Conservation (phyloP, 2,329 filamentous ascomycete genomes). For the Stenocarpella maydis region DNA sequence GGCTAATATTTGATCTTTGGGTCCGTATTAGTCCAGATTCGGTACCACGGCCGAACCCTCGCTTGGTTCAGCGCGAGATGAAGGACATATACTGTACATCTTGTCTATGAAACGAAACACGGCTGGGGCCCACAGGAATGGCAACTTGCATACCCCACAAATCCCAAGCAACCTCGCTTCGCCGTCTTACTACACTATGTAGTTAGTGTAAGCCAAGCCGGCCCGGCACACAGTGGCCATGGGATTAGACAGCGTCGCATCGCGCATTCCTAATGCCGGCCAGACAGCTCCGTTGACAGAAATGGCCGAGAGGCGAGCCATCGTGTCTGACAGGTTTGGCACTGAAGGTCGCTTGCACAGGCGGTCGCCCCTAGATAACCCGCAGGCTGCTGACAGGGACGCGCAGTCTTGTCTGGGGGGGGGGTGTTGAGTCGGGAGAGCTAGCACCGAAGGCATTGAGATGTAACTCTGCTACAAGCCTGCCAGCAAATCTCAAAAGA, state of each 20-base stretch:
- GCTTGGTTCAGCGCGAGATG: conserved; percentile 17
- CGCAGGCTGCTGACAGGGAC: background rate
- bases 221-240: background rate
- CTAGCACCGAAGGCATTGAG: background rate
- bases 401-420: background rate
- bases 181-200: no score
- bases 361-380: background rate
- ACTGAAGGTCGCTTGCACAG: background rate
- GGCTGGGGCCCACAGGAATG: background rate
- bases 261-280: conserved; percentile 2
- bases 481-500: background rate
- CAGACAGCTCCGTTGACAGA: conserved; percentile 18
- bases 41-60: conserved; percentile 10
- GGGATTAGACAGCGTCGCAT: conserved; percentile 10
- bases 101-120: conserved; percentile 18
- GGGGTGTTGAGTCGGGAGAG: background rate
- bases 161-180: background rate
- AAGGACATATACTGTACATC: conserved; percentile 9
- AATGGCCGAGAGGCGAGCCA: conserved; percentile 18
- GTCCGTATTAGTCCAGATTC: conserved; percentile 17
- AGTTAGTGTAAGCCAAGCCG: conserved; percentile 19
- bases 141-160: conserved; percentile 1
- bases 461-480: background rate
- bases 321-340: conserved; percentile 2
- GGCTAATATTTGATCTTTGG: conserved; percentile 16